Evolutionary conservation across 2,329 filamentous ascomycete species (phyloP), one percentile per base, ranked within the genome.

Genomic region (Dryadomyces sulphureus): DNA sequence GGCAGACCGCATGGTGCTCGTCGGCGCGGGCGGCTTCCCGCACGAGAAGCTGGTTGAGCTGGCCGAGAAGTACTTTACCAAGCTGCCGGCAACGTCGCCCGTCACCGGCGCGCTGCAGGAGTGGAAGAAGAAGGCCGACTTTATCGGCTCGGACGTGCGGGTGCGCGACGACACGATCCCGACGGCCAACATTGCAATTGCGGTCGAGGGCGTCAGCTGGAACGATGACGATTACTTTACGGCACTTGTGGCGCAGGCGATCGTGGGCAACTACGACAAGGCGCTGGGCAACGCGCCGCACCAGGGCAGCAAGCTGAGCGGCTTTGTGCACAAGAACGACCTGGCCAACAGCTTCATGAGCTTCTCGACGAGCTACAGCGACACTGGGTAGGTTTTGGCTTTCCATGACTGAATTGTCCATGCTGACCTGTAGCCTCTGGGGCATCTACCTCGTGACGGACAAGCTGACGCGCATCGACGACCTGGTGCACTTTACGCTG

Each of bases 261-360:
- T 98, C 58, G 89, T 98, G 56, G 92, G 92, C 63, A 98, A 98
- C 81, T 98, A 94, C 81, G 92, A 98, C 73, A 92, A 92, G 70
- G 85, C 92, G 57, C 90, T 96, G 80, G 92, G 93, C 62, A 94
- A 92, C 68, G 92, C 92, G 50, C 83, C 89, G 54, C 92, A 95
- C 73, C 83, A 95, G 62, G 92, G 93, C 59, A 94, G 88, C 84
- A 95, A 93, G 77, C 86, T 98, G 59, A 94, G 87, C 73, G 81
- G 83, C 54, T 87, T 92, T 60, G 82, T 98, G 56, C 85, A 93
- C 75, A 81, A 94, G 69, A 79, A 96, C 70, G 82, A 89, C 65
- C 78, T 98, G 52, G 92, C 92, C 67, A 98, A 94, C 75, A 95
- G 89, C 79, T 98, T 95, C 77, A 98, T 98, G 93, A 94, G 86